phyloP scores from a whole-genome alignment of 768 basidiomycete species.

The Russula abietina region DNA sequence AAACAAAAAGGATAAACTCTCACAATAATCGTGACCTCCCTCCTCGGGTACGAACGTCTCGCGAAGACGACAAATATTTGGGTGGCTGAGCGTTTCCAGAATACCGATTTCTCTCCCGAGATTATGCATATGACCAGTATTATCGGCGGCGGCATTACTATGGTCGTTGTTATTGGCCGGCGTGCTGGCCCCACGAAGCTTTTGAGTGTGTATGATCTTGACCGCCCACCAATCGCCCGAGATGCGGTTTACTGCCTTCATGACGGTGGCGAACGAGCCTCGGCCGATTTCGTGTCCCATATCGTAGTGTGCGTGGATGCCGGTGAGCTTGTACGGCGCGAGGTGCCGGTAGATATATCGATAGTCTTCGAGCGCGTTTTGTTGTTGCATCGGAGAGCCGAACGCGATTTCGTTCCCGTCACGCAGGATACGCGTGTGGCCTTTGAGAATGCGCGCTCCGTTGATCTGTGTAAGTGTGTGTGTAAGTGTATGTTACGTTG shows the following conservation, averaged over 20 bases:
- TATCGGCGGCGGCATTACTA: not conserved
- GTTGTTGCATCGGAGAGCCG: slow-evolving; percentile 50
- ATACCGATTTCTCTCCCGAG: slow-evolving; percentile 75
- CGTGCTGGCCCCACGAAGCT: slow-evolving; percentile 32
- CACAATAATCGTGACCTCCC: slow-evolving; percentile 47
- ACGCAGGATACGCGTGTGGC: slow-evolving; percentile 48
- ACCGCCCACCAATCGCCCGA: slow-evolving; percentile 78
- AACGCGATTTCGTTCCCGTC: slow-evolving; percentile 88
- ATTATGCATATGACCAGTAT: slow-evolving; percentile 27
- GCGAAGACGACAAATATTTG: slow-evolving; percentile 74
- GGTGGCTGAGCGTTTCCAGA: slow-evolving; percentile 68
- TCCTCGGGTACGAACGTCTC: slow-evolving; percentile 69
- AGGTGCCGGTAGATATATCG: slow-evolving; percentile 70
- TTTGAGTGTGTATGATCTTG: slow-evolving; percentile 69
- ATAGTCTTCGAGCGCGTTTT: slow-evolving; percentile 58
- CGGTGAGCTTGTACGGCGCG: slow-evolving; percentile 45
- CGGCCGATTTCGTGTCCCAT: slow-evolving; percentile 69
- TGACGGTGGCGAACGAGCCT: slow-evolving; percentile 88
- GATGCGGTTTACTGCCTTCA: slow-evolving; percentile 66
- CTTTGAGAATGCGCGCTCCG: slow-evolving; percentile 54
- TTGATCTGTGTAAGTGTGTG: slow-evolving; percentile 73
- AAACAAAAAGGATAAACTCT: slow-evolving; percentile 23
- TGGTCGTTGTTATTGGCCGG: slow-evolving; percentile 16
- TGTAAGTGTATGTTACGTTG: not conserved
- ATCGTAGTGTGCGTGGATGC: slow-evolving; percentile 63